These are phyloP conservation scores for Mucor indicus DNA, from an alignment of 371 early-diverging fungal genomes.

Conservation along the genomic window DNA sequence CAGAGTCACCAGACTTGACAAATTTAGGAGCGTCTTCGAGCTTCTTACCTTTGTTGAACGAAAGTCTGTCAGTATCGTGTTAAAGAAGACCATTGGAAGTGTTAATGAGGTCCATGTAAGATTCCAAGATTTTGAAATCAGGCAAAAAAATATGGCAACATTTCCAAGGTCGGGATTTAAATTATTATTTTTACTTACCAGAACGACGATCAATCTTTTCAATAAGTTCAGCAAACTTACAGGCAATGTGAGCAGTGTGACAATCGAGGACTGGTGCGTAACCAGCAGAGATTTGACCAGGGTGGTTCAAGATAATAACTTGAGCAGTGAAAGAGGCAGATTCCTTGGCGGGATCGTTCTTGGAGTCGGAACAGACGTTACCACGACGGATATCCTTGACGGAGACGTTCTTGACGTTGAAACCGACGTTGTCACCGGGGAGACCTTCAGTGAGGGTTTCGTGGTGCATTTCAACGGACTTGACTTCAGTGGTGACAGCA, in stretches of 20 bases:
- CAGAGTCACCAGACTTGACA: slow-evolving; percentile 90
- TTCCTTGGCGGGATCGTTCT: slow-evolving; percentile 93
- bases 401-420: slow-evolving; percentile 95
- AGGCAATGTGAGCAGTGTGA: slow-evolving; percentile 94
- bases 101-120: too few relatives aligned
- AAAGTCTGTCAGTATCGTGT: neutral
- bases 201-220: slow-evolving; percentile 94
- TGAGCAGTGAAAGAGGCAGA: slow-evolving; percentile 84
- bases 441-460: slow-evolving; percentile 87
- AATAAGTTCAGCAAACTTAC: slow-evolving; percentile 82
- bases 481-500: slow-evolving; percentile 90
- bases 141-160: neutral
- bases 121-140: too few relatives aligned
- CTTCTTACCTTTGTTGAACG: too few relatives aligned
- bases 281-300: slow-evolving; percentile 82
- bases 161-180: neutral
- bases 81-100: neutral
- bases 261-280: slow-evolving; percentile 92
- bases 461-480: slow-evolving; percentile 99
- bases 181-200: slow-evolving; percentile 44
- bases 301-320: slow-evolving; percentile 92
- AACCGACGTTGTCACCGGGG: slow-evolving; percentile 97
- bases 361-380: slow-evolving; percentile 89
- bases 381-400: slow-evolving; percentile 95
- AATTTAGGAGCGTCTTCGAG: slow-evolving; percentile 87